Evolutionary conservation across 768 basidiomycete genomes (phyloP).

Genomic region (Symmetrospora coprosmae): DNA sequence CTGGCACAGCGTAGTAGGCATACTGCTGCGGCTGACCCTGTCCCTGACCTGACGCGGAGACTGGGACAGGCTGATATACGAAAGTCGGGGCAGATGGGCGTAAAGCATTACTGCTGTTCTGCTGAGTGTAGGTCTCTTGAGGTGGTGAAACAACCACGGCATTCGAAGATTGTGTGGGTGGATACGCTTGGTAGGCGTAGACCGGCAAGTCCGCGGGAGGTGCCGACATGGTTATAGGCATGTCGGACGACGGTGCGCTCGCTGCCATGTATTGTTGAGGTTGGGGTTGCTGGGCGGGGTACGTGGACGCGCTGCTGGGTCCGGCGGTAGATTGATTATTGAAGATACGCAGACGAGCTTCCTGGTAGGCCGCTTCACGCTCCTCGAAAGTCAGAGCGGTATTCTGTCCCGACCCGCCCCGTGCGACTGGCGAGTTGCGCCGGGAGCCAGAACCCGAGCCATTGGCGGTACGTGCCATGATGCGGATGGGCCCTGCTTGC

Average conservation of each 20-base stretch:
- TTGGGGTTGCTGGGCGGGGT: too few species aligned
- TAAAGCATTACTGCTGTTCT: too few species aligned
- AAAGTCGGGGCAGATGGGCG: slow-evolving; percentile 7
- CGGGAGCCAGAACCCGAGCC: not conserved
- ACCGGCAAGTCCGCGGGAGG: too few species aligned
- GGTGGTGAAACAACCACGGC: too few species aligned
- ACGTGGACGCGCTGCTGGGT: too few species aligned
- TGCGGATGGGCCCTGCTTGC: slow-evolving; percentile 2
- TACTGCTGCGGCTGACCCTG: not conserved
- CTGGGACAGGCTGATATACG: not conserved
- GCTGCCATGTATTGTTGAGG: too few species aligned
- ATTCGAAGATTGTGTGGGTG: too few species aligned
- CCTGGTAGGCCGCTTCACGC: slow-evolving; percentile 32
- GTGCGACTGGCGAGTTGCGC: not conserved
- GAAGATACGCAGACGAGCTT: slow-evolving; percentile 32
- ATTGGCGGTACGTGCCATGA: not conserved
- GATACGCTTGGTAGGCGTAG: too few species aligned
- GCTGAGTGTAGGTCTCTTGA: too few species aligned
- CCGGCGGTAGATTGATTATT: too few species aligned
- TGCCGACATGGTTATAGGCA: too few species aligned
- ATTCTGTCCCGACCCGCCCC: slow-evolving; percentile 6
- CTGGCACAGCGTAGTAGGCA: not conserved
- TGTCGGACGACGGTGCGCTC: too few species aligned
- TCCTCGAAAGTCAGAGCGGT: slow-evolving; percentile 30
- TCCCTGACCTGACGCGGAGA: not conserved